phyloP scores from a whole-genome alignment of 23 red algal species.

The Gracilaria domingensis region DNA sequence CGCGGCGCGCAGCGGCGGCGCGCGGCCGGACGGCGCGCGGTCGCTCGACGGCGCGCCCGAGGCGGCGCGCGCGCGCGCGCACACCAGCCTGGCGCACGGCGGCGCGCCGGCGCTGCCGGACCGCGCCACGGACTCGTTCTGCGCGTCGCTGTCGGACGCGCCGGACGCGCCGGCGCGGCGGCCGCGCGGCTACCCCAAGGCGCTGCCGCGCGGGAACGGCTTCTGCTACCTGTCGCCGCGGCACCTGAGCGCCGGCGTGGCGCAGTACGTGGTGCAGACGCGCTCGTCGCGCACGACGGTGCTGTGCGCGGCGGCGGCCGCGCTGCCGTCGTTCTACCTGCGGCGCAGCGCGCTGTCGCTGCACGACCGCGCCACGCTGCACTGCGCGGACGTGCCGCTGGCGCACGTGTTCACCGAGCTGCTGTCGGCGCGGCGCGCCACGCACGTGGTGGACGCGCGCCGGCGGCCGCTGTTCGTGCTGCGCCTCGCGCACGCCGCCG shows the following conservation, averaged over 20 bases:
- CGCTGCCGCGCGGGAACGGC: slow-evolving; percentile 41
- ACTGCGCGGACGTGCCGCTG: not conserved
- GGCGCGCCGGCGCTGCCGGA: not conserved
- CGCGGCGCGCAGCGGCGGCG: not conserved
- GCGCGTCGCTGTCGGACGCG: too few species aligned
- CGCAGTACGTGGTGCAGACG: not conserved
- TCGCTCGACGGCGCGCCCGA: not conserved
- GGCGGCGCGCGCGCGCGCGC: not conserved
- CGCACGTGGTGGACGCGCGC: slow-evolving; percentile 3
- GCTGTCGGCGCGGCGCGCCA: slow-evolving; percentile 8
- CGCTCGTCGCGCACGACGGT: not conserved
- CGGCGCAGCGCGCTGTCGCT: not conserved
- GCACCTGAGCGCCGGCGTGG: not conserved
- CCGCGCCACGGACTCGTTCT: too few species aligned
- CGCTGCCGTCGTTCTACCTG: not conserved
- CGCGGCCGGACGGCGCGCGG: not conserved
- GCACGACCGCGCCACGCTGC: slow-evolving; percentile 33
- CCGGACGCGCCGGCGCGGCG: not conserved
- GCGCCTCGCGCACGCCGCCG: not conserved
- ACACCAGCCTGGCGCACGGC: too few species aligned
- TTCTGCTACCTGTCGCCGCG: not conserved
- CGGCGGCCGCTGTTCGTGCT: not conserved
- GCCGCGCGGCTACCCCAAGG: slow-evolving; percentile 61
- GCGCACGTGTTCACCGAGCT: slow-evolving; percentile 7
- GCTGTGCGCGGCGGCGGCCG: not conserved